Conservation (phyloP, 2,329 filamentous ascomycete genomes). For the Hymenoscyphus fraxineus region DNA sequence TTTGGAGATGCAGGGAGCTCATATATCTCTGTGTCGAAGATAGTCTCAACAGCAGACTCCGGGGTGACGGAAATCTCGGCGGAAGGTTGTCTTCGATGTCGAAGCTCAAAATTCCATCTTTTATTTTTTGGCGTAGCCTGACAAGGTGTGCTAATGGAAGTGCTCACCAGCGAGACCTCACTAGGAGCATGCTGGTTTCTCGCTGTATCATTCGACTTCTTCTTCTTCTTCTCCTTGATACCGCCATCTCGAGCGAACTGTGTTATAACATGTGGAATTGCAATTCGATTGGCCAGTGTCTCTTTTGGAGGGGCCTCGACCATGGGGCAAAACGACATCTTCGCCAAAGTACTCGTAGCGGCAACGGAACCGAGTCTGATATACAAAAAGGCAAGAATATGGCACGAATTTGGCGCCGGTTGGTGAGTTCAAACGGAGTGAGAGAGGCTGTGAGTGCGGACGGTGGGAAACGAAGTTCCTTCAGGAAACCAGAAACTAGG, state of each 20-base stretch:
- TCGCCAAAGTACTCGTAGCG: background rate
- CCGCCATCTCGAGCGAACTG: constrained; percentile 9
- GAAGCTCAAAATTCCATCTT: constrained; percentile 20
- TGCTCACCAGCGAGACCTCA: background rate
- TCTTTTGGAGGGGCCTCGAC: constrained; percentile 1
- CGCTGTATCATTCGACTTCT: constrained; percentile 10
- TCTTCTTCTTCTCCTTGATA: constrained; percentile 11
- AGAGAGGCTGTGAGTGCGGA: constrained; percentile 4
- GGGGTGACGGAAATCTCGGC: constrained; percentile 22
- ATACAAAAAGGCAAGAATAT: constrained; percentile 2
- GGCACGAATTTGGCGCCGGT: background rate
- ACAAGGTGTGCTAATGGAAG: constrained; percentile 7
- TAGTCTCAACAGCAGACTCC: constrained; percentile 25
- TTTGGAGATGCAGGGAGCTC: constrained; percentile 11
- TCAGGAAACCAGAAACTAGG: constrained; percentile 4
- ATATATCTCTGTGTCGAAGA: constrained; percentile 25
- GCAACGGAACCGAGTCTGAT: background rate
- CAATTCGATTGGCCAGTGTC: background rate
- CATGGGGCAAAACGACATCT: constrained; percentile 9
- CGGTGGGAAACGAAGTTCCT: constrained; percentile 1
- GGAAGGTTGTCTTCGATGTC: constrained; percentile 21
- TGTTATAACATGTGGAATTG: constrained; percentile 15
- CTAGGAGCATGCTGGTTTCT: constrained; percentile 2
- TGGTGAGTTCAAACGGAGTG: background rate
- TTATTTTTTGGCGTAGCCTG: constrained; percentile 19